Evolutionary conservation across 192 early-diverging fungal genomes (phyloP).

Genomic region (Podila epigama): DNA sequence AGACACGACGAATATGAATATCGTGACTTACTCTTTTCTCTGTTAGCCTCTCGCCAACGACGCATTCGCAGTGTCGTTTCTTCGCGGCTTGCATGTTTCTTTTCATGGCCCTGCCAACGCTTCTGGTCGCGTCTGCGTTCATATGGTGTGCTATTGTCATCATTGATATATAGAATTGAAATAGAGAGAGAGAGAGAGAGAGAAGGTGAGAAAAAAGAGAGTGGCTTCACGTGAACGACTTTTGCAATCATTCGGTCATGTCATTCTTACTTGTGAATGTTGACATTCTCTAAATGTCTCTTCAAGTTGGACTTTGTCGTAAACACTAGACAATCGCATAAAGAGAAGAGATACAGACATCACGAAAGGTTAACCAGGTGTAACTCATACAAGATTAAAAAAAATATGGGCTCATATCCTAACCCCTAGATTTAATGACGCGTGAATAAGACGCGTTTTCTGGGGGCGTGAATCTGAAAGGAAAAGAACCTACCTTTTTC

Average conservation of each 20-base stretch:
- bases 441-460: not conserved
- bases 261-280: constrained; percentile 54
- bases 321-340: constrained; percentile 13
- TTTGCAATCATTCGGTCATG: not conserved
- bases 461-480: not conserved
- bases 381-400: not conserved
- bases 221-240: not conserved
- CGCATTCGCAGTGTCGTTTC: constrained; percentile 62
- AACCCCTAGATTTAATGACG: too few species aligned
- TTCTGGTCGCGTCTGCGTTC: constrained; percentile 60
- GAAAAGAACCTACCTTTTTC: not conserved
- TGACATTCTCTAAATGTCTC: constrained; percentile 59
- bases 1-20: not conserved
- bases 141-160: constrained; percentile 57
- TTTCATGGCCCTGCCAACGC: constrained; percentile 61
- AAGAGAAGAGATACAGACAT: not conserved
- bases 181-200: not conserved
- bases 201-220: not conserved
- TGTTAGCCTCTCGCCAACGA: constrained; percentile 57
- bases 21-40: constrained; percentile 51
- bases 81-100: constrained; percentile 60
- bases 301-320: constrained; percentile 50
- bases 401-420: not conserved
- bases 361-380: not conserved
- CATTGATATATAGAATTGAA: too few species aligned